Evolutionary conservation across 2,329 filamentous ascomycete species (phyloP).

Genomic region (Verticillium nubilum): DNA sequence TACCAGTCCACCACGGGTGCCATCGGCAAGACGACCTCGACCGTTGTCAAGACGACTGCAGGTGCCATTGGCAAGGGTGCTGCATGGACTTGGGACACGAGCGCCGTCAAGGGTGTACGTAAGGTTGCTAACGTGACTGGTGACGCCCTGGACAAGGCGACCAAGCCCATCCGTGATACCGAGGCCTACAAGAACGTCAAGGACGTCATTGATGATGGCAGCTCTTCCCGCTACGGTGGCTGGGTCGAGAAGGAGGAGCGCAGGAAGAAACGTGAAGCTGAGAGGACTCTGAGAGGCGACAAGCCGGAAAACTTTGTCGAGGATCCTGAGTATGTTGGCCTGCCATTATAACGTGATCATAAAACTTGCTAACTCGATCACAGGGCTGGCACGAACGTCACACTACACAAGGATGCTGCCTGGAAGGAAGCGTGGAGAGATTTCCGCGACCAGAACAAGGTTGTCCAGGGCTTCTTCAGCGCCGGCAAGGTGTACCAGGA

Average conservation of each 20-base stretch:
- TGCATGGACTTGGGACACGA: constrained; percentile 95
- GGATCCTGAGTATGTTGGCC: constrained; percentile 71
- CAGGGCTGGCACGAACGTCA: constrained; percentile 91
- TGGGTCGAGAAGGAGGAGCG: constrained; percentile 97
- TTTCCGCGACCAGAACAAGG: constrained; percentile 82
- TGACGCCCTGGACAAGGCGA: constrained; percentile 87
- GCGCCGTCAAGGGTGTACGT: constrained; percentile 84
- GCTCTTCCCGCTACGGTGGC: constrained; percentile 90
- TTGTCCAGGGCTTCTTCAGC: constrained; percentile 83
- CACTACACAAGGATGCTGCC: constrained; percentile 90
- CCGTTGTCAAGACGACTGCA: constrained; percentile 79
- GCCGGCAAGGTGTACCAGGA: constrained; percentile 88
- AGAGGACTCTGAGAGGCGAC: constrained; percentile 50
- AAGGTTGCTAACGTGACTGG: constrained; percentile 83
- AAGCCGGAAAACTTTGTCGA: constrained; percentile 64
- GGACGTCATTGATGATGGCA: constrained; percentile 93
- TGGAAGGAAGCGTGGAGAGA: constrained; percentile 99
- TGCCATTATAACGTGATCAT: constrained; percentile 16
- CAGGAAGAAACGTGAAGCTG: constrained; percentile 68
- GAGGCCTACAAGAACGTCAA: constrained; percentile 94
- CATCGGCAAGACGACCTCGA: constrained; percentile 71
- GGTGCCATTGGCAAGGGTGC: constrained; percentile 85
- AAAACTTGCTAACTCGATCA: constrained; percentile 14
- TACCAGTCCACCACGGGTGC: constrained; percentile 84
- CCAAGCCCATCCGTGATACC: constrained; percentile 86